These are phyloP conservation scores for Scutellaria galericulata DNA, from an alignment of 257 asterid species.

Conservation along the genomic window DNA sequence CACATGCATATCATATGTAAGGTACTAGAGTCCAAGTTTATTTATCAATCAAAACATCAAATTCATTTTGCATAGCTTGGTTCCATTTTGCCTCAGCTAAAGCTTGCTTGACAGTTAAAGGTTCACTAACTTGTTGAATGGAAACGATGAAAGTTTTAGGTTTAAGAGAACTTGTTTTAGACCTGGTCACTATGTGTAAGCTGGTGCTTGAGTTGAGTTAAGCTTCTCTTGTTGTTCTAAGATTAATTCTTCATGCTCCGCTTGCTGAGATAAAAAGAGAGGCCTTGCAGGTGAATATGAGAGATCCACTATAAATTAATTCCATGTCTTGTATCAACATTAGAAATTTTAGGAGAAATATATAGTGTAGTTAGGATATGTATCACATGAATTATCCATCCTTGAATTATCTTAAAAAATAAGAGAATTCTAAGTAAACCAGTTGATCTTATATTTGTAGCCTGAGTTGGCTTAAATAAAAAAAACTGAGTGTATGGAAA, in stretches of 20 bases:
- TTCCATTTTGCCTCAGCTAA: background rate
- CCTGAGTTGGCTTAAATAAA: background rate
- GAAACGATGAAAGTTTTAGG: background rate
- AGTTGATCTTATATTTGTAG: too few species aligned
- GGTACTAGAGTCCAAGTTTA: background rate
- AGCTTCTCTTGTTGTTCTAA: too few species aligned
- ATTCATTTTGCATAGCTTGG: background rate
- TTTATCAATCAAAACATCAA: too few species aligned
- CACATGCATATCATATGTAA: background rate
- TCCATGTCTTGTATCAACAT: too few species aligned
- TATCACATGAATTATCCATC: background rate
- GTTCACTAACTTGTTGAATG: background rate
- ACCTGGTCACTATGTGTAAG: background rate
- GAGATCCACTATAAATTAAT: background rate
- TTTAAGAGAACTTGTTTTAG: background rate
- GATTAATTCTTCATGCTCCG: too few species aligned
- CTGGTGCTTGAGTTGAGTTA: too few species aligned
- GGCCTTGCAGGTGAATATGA: background rate
- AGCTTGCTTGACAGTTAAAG: background rate
- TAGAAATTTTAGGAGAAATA: background rate
- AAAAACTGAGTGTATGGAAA: background rate
- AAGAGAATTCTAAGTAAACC: background rate
- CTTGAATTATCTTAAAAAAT: rapidly evolving
- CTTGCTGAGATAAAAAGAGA: too few species aligned
- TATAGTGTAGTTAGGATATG: background rate